These are phyloP conservation scores for Wallacemonas sp. DNA, from an alignment of 208 protist genomes.

Conservation along the genomic window DNA sequence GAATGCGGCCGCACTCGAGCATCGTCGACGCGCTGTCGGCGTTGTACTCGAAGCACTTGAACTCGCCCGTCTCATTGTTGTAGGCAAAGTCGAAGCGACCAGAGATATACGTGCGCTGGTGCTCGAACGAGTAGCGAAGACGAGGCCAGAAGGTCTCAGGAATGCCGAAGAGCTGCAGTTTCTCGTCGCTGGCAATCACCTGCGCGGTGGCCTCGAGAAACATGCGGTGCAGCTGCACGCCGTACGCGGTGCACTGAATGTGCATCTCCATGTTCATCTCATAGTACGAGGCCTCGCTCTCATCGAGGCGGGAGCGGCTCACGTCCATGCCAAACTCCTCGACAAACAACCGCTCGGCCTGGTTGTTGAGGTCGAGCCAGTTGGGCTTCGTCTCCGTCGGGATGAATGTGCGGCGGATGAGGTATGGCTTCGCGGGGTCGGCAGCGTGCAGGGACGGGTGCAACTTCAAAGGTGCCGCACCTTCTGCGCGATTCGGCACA, in stretches of 20 bases:
- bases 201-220: conserved; percentile 88
- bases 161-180: conserved; percentile 70
- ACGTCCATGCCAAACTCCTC: conserved; percentile 83
- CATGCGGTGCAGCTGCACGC: conserved; percentile 71
- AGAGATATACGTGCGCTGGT: conserved; percentile 74
- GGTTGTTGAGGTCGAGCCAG: conserved; percentile 82
- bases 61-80: conserved; percentile 62
- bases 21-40: conserved; percentile 90
- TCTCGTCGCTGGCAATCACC: conserved; percentile 78
- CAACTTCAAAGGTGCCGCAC: conserved; percentile 35
- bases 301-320: conserved; percentile 54
- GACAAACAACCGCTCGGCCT: conserved; percentile 74
- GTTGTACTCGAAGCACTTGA: conserved; percentile 94
- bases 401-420: conserved; percentile 60
- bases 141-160: conserved; percentile 86
- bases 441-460: conserved; percentile 69
- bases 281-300: conserved; percentile 80
- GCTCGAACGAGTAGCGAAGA: conserved; percentile 77
- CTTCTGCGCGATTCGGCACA: conserved; percentile 54
- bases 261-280: conserved; percentile 76
- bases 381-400: conserved; percentile 44
- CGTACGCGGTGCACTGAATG: conserved; percentile 61
- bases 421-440: conserved; percentile 43
- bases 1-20: conserved; percentile 86
- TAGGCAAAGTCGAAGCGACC: conserved; percentile 92